Evolutionary conservation across 805 yeast genomes (phyloP).

Genomic region (Candida sithepensis): DNA sequence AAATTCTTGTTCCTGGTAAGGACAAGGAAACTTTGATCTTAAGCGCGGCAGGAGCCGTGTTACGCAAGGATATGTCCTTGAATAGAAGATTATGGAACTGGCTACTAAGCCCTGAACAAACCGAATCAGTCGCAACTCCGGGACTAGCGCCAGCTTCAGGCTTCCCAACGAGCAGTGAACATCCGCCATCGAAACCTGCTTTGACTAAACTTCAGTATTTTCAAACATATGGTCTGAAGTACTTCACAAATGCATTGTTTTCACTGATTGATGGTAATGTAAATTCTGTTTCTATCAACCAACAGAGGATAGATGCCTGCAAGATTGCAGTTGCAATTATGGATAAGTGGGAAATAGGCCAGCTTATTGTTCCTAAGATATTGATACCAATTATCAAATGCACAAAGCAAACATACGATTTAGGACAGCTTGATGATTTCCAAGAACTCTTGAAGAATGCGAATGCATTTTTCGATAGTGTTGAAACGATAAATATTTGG

Average conservation of each 20-base stretch:
- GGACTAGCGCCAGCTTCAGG: conserved; percentile 8
- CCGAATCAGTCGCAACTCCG: conserved; percentile 6
- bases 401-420: conserved; percentile 32
- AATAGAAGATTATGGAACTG: conserved; percentile 93
- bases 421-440: conserved; percentile 24
- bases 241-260: conserved; percentile 51
- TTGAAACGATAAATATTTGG: conserved; percentile 82
- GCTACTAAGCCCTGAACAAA: conserved; percentile 77
- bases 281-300: conserved; percentile 19
- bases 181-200: conserved; percentile 4
- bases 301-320: conserved; percentile 47
- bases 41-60: conserved; percentile 63
- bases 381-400: conserved; percentile 61
- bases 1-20: conserved; percentile 39
- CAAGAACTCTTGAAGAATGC: conserved; percentile 56
- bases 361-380: conserved; percentile 62
- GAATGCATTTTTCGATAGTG: conserved; percentile 74
- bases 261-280: conserved; percentile 38
- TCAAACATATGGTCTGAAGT: conserved; percentile 46
- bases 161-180: not conserved
- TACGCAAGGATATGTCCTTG: conserved; percentile 87
- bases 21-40: conserved; percentile 60
- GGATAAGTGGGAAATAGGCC: conserved; percentile 96
- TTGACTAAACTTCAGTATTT: conserved; percentile 54
- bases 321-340: conserved; percentile 68